Evolutionary conservation across 2,329 filamentous ascomycete species (phyloP).

Genomic region (Calonectria pteridis): DNA sequence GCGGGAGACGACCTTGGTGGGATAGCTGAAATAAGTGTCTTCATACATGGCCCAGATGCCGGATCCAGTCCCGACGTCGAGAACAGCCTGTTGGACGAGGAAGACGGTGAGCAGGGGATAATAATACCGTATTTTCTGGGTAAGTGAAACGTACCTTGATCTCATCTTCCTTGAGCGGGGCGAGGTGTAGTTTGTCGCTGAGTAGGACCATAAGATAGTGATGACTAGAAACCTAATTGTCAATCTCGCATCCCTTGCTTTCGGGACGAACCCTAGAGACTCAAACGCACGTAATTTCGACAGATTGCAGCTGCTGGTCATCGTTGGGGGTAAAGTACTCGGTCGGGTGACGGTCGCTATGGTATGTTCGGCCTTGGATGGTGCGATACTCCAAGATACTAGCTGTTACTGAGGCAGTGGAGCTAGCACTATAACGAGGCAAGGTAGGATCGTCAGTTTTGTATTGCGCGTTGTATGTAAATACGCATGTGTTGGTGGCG

Average conservation of each 20-base stretch:
- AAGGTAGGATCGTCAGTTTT: neutral
- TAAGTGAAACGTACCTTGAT: slow-evolving; percentile 10
- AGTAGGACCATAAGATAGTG: slow-evolving; percentile 38
- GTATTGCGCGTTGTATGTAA: neutral
- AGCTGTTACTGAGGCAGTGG: slow-evolving; percentile 23
- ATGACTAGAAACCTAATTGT: slow-evolving; percentile 1
- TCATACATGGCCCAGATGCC: slow-evolving; percentile 33
- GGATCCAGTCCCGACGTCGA: slow-evolving; percentile 42
- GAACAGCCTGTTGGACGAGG: slow-evolving; percentile 30
- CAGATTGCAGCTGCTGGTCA: slow-evolving; percentile 24
- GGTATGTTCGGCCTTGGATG: slow-evolving; percentile 27
- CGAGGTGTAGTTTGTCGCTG: slow-evolving; percentile 36
- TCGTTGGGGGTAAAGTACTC: slow-evolving; percentile 32
- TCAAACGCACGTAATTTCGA: slow-evolving; percentile 27
- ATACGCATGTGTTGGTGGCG: neutral
- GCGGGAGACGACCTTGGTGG: neutral
- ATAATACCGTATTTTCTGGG: neutral
- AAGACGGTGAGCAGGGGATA: neutral
- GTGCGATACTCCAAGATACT: slow-evolving; percentile 32
- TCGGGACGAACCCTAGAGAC: neutral
- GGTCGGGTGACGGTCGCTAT: slow-evolving; percentile 29
- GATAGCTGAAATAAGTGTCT: neutral
- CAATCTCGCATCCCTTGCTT: neutral
- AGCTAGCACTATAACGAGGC: slow-evolving; percentile 10
- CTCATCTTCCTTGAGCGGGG: slow-evolving; percentile 31